Conservation (phyloP, 768 basidiomycete genomes). For the Kwoniella dejecticola region DNA sequence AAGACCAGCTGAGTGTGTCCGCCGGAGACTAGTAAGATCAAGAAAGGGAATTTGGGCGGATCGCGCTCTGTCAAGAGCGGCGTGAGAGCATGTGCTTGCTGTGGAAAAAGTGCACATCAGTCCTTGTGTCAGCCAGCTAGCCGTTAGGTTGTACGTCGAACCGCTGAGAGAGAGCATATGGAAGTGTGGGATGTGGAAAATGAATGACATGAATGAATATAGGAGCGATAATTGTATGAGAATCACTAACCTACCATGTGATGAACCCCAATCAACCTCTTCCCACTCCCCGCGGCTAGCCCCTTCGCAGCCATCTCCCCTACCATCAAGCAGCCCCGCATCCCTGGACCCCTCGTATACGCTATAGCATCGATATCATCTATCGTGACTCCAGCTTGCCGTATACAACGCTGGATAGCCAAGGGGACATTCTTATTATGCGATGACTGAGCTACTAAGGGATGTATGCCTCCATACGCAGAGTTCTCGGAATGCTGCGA, state of each 20-base stretch:
- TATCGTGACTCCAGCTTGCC: conserved; percentile 65
- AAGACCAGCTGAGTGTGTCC: conserved; percentile 89
- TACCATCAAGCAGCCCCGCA: conserved; percentile 77
- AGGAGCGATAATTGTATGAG: not conserved
- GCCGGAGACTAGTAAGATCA: conserved; percentile 86
- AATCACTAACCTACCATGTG: conserved; percentile 72
- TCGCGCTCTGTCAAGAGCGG: conserved; percentile 65
- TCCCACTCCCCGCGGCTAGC: conserved; percentile 72
- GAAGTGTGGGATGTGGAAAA: too few relatives aligned
- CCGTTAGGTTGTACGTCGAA: too few relatives aligned
- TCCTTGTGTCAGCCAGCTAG: too few relatives aligned
- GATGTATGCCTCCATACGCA: conserved; percentile 56
- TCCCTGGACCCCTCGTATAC: conserved; percentile 73
- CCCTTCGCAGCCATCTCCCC: conserved; percentile 81
- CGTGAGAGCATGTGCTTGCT: conserved; percentile 94
- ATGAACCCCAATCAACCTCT: conserved; percentile 86
- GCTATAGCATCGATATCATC: conserved; percentile 80
- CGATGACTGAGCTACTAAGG: conserved; percentile 67
- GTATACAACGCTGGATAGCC: conserved; percentile 70
- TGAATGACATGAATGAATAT: too few relatives aligned
- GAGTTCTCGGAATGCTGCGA: conserved; percentile 67
- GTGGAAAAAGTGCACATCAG: not conserved
- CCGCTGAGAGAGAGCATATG: too few relatives aligned
- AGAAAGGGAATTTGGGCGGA: conserved; percentile 74
- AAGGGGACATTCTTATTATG: conserved; percentile 81